Evolutionary conservation across 805 yeast species (phyloP), one percentile per base, ranked within the genome.

Genomic region (Hyphopichia homilentoma): DNA sequence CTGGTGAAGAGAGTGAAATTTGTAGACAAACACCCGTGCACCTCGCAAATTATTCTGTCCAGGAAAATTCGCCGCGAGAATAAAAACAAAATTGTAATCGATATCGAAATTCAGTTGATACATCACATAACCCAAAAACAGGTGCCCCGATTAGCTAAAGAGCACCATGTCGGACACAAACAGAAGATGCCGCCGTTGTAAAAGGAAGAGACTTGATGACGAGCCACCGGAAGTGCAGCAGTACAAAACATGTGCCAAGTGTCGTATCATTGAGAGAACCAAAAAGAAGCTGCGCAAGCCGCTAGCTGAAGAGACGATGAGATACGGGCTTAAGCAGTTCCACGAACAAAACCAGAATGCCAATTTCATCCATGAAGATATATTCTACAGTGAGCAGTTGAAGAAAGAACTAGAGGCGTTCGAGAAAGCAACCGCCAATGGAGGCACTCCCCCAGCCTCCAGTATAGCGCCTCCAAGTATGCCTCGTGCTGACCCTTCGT

Each of bases 161-260:
- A 26, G 7, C 15, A 6, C 14, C 14, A 26, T 13, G 16, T 8
- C 14, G 14, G 16, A 26, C 7, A 26, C 13, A 26, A 26, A 26
- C 13, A 56, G 61, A 52, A 51, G 62, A 41, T 74, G 80, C 47
- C 76, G 80, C 48, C 71, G 80, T 45, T 74, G 80, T 56, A 74
- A 74, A 47, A 54, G 77, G 32, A 68, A 71, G 64, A 63, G 80
- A 55, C 63, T 71, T 41, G 70, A 67, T 38, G 73, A 73, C 39
- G 80, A 74, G 51, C 74, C 75, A 16, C 72, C 75, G 2, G 78
- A 73, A 40, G 78, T 74, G 25, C 60, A 68, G 43, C 76, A 71
- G 46, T 74, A 73, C 49, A 74, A 73, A 40, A 74, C 80, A 4
- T 74, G 80, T 53, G 76, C 74, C 47, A 73, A 75, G 40, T 74